phyloP scores from a whole-genome alignment of 345 rosid genomes.

The Carallia brachiata region DNA sequence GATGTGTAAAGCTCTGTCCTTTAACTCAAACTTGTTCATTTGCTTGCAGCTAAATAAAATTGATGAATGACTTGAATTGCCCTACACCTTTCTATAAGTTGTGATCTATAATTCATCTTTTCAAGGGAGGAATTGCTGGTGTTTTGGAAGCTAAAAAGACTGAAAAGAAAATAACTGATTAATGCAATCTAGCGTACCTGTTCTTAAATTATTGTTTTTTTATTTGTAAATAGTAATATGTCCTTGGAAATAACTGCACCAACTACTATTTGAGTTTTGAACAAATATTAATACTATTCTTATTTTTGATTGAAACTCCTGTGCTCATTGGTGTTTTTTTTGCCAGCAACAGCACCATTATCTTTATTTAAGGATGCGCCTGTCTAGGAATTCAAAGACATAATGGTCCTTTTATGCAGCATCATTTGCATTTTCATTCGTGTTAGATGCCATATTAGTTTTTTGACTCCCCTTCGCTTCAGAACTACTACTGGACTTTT shows the following conservation, averaged over 20 bases:
- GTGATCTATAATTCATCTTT: too few relatives aligned
- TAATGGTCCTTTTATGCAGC: constrained; percentile 24
- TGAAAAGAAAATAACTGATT: too few relatives aligned
- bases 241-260: too few relatives aligned
- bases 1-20: background rate
- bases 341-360: constrained; percentile 22
- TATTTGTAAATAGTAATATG: too few relatives aligned
- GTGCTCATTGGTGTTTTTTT: constrained; percentile 24
- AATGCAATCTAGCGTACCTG: too few relatives aligned
- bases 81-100: too few relatives aligned
- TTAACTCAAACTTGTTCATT: background rate
- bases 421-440: constrained; percentile 26
- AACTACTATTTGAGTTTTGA: too few relatives aligned
- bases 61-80: background rate
- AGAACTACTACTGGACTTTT: constrained; percentile 17
- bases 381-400: constrained; percentile 28
- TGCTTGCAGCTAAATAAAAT: background rate
- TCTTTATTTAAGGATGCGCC: constrained; percentile 16
- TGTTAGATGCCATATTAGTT: constrained; percentile 25
- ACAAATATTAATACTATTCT: background rate
- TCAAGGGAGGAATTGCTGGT: too few relatives aligned
- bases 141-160: too few relatives aligned
- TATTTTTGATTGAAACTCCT: constrained; percentile 7
- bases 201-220: too few relatives aligned
- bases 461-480: constrained; percentile 24